phyloP scores from a whole-genome alignment of 1,284 basidiomycete genomes.

The Irpex rosettiformis region DNA sequence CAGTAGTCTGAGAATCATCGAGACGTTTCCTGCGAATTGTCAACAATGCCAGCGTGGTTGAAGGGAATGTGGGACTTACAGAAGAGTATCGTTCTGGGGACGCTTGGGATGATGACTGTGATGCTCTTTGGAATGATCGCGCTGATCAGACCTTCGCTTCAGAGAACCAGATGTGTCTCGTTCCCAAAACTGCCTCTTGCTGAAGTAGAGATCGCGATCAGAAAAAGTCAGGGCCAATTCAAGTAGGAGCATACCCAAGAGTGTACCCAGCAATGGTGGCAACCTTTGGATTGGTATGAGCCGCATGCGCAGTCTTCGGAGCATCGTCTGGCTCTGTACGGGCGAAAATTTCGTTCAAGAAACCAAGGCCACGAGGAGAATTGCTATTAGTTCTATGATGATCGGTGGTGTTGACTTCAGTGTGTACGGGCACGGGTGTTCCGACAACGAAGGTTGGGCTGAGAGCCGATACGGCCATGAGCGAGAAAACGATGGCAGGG shows the following conservation, averaged over 20 bases:
- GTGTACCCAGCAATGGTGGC: conserved; percentile 5
- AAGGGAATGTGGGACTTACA: conserved; percentile 2
- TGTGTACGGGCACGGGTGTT: conserved; percentile 17
- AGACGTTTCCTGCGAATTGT: conserved; percentile 19
- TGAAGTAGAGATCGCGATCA: conserved; percentile 9
- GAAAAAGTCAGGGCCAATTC: background rate
- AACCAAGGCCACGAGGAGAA: conserved; percentile 13
- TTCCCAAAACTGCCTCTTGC: conserved; percentile 14
- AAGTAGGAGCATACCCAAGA: conserved; percentile 6
- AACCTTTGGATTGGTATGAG: conserved; percentile 11
- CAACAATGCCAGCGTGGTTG: background rate
- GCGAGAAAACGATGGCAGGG: conserved; percentile 22
- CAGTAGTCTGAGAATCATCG: conserved; percentile 23
- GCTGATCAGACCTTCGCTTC: background rate
- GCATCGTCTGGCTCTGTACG: conserved; percentile 6
- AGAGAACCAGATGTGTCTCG: background rate
- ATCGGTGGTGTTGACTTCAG: background rate
- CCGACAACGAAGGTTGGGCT: conserved; percentile 20
- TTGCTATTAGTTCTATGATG: conserved; percentile 4
- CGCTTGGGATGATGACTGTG: background rate
- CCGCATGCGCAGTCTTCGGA: background rate
- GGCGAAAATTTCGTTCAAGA: conserved; percentile 15
- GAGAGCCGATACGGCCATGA: conserved; percentile 23
- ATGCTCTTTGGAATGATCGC: background rate
- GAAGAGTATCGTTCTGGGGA: background rate